Evolutionary conservation across 1,284 basidiomycete species (phyloP), one percentile per base, ranked within the genome.

Genomic region (Veloboletus limbatus): DNA sequence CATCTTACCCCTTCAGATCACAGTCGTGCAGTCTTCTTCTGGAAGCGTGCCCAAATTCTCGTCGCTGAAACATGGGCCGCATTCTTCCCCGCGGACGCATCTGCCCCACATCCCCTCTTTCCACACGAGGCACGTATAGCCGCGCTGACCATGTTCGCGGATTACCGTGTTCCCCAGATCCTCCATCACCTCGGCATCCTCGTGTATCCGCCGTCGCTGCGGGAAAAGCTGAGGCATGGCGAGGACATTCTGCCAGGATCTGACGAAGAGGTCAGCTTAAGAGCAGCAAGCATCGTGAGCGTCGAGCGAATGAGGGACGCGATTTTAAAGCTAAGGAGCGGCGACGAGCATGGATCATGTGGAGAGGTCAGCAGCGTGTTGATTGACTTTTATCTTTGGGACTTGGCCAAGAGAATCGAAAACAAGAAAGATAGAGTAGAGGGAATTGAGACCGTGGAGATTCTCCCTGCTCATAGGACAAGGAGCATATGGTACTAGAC

Each of bases 341-440:
- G 51, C 22, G 44, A 48, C 13, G 36, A 21, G n/a, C n/a, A n/a
- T n/a, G n/a, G n/a, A 6, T 11, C 21, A 22, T 26, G 35, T 4
- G 72, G 67, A n/a, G 63, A 69, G 16, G 69, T 86, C 38, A 86
- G 79, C 59, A 88, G 86, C 55, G 89, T 92, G 27, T 55, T 92
- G 56, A 85, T 92, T 44, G 89, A 92, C 59, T 92, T 92, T 62
- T 89, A 85, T 66, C 65, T 92, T 22, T 92, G 89, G 89, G 89
- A 92, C 64, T 61, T 89, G 44, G 89, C 87, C 27, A 91, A 92
- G 68, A 75, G 75, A 49, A 69, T 90, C 7, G 87, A 90, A 63
- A 66, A 54, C 27, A 81, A 79, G 10, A 69, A 77, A 40, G 78
- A 82, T 40, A 68, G 60, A 53, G 69, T 85, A 6, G 73, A 80